Evolutionary conservation across 495 filamentous ascomycete species (phyloP).

Genomic region (Lepraria neglecta): DNA sequence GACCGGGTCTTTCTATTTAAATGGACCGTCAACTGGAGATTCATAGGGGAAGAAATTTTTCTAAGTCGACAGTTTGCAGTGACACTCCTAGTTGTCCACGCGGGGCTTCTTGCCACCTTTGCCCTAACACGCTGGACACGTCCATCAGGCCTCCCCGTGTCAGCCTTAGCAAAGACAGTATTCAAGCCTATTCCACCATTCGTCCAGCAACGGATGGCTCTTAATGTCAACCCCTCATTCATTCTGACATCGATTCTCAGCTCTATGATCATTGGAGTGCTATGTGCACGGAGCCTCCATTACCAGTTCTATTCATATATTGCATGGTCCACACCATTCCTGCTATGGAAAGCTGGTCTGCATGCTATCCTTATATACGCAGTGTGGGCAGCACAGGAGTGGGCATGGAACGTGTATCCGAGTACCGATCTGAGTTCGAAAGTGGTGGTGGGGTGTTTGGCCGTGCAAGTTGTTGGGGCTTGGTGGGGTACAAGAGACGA

Average conservation of each 20-base stretch:
- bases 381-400: conserved; percentile 82
- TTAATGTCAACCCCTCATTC: conserved; percentile 62
- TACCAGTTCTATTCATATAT: conserved; percentile 97
- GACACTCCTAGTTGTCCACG: conserved; percentile 60
- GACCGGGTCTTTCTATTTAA: conserved; percentile 86
- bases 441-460: conserved; percentile 66
- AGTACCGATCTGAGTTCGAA: conserved; percentile 74
- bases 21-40: conserved; percentile 99
- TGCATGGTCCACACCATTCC: conserved; percentile 83
- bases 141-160: conserved; percentile 37
- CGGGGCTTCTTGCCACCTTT: conserved; percentile 59
- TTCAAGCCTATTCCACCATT: conserved; percentile 41
- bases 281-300: conserved; percentile 86
- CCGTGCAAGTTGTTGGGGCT: conserved; percentile 54
- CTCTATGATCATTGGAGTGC: conserved; percentile 74
- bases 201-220: conserved; percentile 49
- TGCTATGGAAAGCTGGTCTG: conserved; percentile 75
- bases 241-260: conserved; percentile 72
- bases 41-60: conserved; percentile 76
- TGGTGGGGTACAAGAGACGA: conserved; percentile 55
- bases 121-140: conserved; percentile 49
- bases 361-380: conserved; percentile 65
- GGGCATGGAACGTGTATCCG: conserved; percentile 96
- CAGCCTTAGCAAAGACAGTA: conserved; percentile 39
- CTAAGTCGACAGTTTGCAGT: conserved; percentile 68